Base-by-base conservation (phyloP, 2,329 filamentous ascomycete genomes). In the Arachnomyces sp. region DNA sequence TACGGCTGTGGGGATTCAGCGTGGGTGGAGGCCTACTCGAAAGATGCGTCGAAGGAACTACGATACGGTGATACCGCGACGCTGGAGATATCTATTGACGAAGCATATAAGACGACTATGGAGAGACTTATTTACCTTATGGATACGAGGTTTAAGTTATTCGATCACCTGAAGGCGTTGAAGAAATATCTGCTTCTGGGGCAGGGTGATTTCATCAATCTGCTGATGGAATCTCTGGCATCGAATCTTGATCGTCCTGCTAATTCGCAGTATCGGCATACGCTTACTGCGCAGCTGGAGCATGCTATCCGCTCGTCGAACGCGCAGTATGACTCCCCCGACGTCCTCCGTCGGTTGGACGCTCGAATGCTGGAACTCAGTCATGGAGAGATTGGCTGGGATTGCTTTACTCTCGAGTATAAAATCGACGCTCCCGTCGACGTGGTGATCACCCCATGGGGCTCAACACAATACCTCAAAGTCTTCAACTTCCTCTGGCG, bases 401-500 rank as follows among this genome's bases (percentile, higher is more conserved):
- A 98, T 58, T 94, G 93, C 58, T 98, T 98, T 65, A 98, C 92
- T 0, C 77, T 98, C 7, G 93, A 98, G 60, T 98, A 98, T 67
- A 95, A 96, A 61, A 92, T 98, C 51, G 89, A 94, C 59, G 84
- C 90, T 2, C 92, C 92, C 0, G 85, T 95, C 16, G 92, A 98
- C 58, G 92, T 98, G 18, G 89, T 98, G 35, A 88, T 98, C 30
- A 96, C 90, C 0, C 87, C 93, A 31, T 95, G 89, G 78, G 89
- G 88, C 34, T 90, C 85, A 49, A 84, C 90, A 15, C 90, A 98
- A 59, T 98, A 98, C 59, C 81, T 98, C 52, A 96, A 96, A 59
- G 87, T 98, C 7, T 98, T 98, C 75, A 98, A 98, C 64, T 95
- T 98, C 57, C 74, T 98, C 2, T 98, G 92, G 90, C 82, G 92